Evolutionary conservation across 108 stramenopile genomes (phyloP).

Genomic region (Discostella pseudostelligera): DNA sequence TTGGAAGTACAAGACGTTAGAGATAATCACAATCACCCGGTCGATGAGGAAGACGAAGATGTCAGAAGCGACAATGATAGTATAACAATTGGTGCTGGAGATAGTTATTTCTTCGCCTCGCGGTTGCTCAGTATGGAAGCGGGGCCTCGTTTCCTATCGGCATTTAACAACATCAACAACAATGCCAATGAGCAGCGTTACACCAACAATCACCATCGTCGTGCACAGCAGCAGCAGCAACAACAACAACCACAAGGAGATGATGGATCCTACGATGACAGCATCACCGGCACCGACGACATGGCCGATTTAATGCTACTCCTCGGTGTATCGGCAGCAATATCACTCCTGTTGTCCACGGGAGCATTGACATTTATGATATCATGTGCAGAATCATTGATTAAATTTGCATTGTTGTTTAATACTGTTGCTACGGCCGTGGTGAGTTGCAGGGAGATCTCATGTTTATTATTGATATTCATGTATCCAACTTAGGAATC

Average conservation of each 20-base stretch:
- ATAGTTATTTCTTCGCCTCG: not conserved
- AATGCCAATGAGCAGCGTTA: constrained; percentile 4
- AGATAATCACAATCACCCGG: no score
- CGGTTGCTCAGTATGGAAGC: not conserved
- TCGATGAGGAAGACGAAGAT: not conserved
- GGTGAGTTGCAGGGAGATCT: constrained; percentile 16
- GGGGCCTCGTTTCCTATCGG: constrained; percentile 6
- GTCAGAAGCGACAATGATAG: not conserved
- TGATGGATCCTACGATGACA: constrained; percentile 21
- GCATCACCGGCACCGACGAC: constrained; percentile 23
- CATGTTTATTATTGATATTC: not conserved
- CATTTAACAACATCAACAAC: constrained; percentile 8
- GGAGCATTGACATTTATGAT: constrained; percentile 47
- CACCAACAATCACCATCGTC: constrained; percentile 6
- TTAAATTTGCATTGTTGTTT: constrained; percentile 62
- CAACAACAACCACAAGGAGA: constrained; percentile 32
- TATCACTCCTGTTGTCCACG: constrained; percentile 30
- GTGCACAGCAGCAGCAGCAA: constrained; percentile 17
- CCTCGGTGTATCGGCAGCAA: constrained; percentile 24
- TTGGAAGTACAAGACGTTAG: not conserved
- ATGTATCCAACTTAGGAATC: no score
- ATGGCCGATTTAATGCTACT: constrained; percentile 34
- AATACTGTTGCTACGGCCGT: constrained; percentile 50
- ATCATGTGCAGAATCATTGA: constrained; percentile 46
- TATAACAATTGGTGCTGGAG: not conserved